Evolutionary conservation across 2,329 filamentous ascomycete species (phyloP), one percentile per base, ranked within the genome.

Genomic region (Pyrenophora teres): DNA sequence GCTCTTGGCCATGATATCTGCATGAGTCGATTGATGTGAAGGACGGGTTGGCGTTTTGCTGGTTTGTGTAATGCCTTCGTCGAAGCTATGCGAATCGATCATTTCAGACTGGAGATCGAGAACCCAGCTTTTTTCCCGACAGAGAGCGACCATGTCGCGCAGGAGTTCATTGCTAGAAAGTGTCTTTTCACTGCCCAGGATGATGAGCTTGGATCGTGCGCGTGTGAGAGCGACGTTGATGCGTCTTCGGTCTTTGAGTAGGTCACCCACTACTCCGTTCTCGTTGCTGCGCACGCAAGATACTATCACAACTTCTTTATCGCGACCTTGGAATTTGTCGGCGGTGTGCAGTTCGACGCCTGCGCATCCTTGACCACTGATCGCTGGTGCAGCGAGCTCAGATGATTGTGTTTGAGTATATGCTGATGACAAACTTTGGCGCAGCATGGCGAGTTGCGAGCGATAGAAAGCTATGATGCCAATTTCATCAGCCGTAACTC

Each of bases 401-500:
- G 79, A 76, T 0, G 80, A 76, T 38, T 63, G 76, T 40, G 62
- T 74, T 58, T 53, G 72, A 50, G 9, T 80, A 70, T 16, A 80
- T 71, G 62, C 80, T 74, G 36, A 78, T 27, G 84, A 83, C 30
- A 96, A 83, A 9, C 81, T 81, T 54, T 92, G 85, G 59, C 90
- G 89, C 1, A 99, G 81, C 2, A 96, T 79, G 0, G 90, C 87
- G 1, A 99, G 84, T 73, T 99, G 94, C 5, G 89, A 92, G 52
- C 94, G 89, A 74, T 99, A 99, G 74, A 97, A 92, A 13, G 94
- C 97, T 78, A 99, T 97, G 60, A 99, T 88, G 40, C 94, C 94
- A 50, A 99, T 92, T 45, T 93, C 88, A 0, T 78, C 77, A 0
- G 88, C 82, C 0, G 89, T 78, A 0, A 97, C 83, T 21, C 94